phyloP scores from a whole-genome alignment of 2,329 filamentous ascomycete genomes.

The Fusarium chuoi region DNA sequence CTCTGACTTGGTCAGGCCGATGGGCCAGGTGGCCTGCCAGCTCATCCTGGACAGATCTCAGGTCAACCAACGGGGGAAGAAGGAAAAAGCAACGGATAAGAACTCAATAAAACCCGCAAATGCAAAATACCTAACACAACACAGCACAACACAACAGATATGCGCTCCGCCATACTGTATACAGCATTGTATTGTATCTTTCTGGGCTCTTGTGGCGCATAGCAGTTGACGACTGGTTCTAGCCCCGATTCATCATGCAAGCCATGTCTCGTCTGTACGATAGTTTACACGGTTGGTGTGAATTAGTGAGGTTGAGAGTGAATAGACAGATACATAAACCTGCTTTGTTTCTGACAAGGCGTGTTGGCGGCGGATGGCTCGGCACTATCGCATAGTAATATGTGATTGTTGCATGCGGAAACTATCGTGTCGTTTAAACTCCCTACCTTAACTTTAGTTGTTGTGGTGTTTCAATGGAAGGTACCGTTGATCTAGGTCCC shows the following conservation, averaged over 20 bases:
- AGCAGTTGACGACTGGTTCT: conserved; percentile 25
- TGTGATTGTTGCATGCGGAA: conserved; percentile 26
- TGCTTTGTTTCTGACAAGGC: conserved; percentile 17
- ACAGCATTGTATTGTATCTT: conserved; percentile 6
- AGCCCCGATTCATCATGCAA: conserved; percentile 36
- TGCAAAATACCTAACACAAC: background rate
- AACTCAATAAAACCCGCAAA: conserved; percentile 15
- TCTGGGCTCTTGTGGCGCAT: conserved; percentile 29
- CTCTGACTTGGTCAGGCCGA: conserved; percentile 18
- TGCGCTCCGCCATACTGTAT: conserved; percentile 17
- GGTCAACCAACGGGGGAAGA: conserved; percentile 32
- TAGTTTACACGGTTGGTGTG: conserved; percentile 9
- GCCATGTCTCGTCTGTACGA: conserved; percentile 38
- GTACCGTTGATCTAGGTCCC: conserved; percentile 26
- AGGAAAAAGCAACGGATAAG: conserved; percentile 1
- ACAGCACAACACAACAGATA: background rate
- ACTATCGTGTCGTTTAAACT: conserved; percentile 13
- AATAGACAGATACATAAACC: background rate
- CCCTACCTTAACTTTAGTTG: background rate
- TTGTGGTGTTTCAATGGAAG: conserved; percentile 18
- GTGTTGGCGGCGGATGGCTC: conserved; percentile 18
- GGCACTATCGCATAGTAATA: conserved; percentile 22
- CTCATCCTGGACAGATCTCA: conserved; percentile 38
- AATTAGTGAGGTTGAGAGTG: background rate
- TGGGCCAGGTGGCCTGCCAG: conserved; percentile 12